Base-by-base conservation (phyloP, 192 early-diverging fungal genomes). In the Coemansia sp. region DNA sequence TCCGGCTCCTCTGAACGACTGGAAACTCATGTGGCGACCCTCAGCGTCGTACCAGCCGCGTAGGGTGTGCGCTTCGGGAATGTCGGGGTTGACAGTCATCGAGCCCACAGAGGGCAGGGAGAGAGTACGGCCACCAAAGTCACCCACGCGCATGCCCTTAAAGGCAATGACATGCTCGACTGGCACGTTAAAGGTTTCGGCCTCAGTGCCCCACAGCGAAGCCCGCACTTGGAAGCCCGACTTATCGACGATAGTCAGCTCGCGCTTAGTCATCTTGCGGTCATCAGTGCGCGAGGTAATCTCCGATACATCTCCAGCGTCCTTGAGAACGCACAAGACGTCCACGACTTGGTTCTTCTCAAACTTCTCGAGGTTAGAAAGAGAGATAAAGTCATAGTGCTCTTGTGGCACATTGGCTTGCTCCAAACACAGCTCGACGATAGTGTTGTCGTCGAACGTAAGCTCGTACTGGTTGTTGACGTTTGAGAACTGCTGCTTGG, bases 381-480 rank as follows among this genome's bases (percentile, higher is more conserved):
- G 85, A 34, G 82, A 76, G 15, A 96, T 85, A 79, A 92, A 91
- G 57, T 91, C 85, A 77, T 84, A 93, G 45, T 79, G 68, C 64
- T 79, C 71, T 60, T 73, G 69, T n/a, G 77, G 82, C 67, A 80
- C 75, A 14, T 57, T 63, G 36, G 51, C 44, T 31, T 53, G 39
- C 36, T 75, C 68, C 41, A 31, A 70, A 68, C 90, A 90, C 75
- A 74, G 77, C 32, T 78, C 84, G 36, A 99, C 85, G 15, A 85
- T 71, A 4, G 93, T 90, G 23, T 70, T 73, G 60, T 86, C 79
- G 27, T 97, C 95, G 45, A 98, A 77, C 4, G 86, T 85, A 42
- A 99, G 79, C 78, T 99, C 97, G 67, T 99, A 99, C 64, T 98
- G 91, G 78, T 96, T 95, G 74, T 91, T 86, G 41, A 93, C 76